These are phyloP conservation scores for Nemania abortiva DNA, from an alignment of 2,329 filamentous ascomycete species.

Conservation along the genomic window DNA sequence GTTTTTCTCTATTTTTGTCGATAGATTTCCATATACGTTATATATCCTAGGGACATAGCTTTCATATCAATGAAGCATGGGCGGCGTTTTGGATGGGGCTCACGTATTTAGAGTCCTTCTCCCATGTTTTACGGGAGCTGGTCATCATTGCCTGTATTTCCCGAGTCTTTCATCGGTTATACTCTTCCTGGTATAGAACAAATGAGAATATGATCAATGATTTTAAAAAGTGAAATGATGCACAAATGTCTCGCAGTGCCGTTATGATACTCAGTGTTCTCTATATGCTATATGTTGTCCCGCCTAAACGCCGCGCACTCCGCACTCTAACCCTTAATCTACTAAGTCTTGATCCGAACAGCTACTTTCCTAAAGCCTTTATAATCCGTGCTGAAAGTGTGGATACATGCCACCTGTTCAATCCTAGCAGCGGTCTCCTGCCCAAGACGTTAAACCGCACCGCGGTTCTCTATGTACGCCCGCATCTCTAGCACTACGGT, in stretches of 20 bases:
- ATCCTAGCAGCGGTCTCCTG: not conserved
- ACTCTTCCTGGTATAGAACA: slow-evolving; percentile 44
- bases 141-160: slow-evolving; percentile 45
- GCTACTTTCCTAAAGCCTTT: not conserved
- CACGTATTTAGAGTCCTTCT: slow-evolving; percentile 46
- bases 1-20: slow-evolving; percentile 23
- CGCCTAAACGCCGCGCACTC: slow-evolving; percentile 36
- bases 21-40: slow-evolving; percentile 36
- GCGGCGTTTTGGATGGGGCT: slow-evolving; percentile 52
- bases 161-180: slow-evolving; percentile 16
- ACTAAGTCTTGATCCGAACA: slow-evolving; percentile 23
- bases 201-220: slow-evolving; percentile 39
- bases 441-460: not conserved
- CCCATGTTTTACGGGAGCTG: slow-evolving; percentile 46
- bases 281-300: slow-evolving; percentile 28
- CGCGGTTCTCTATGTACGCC: not conserved
- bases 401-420: slow-evolving; percentile 16
- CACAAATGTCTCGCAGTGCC: slow-evolving; percentile 2
- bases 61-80: slow-evolving; percentile 47
- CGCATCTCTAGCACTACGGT: not conserved
- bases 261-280: slow-evolving; percentile 27
- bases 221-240: slow-evolving; percentile 32
- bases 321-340: slow-evolving; percentile 16
- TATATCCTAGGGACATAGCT: slow-evolving; percentile 34
- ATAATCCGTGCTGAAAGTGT: slow-evolving; percentile 6